A percentile compares a stretch with the other conserved stretches of the same genome.
Conservation (phyloP, 352 stramenopile genomes). For the Thalassiosira hispida region DNA sequence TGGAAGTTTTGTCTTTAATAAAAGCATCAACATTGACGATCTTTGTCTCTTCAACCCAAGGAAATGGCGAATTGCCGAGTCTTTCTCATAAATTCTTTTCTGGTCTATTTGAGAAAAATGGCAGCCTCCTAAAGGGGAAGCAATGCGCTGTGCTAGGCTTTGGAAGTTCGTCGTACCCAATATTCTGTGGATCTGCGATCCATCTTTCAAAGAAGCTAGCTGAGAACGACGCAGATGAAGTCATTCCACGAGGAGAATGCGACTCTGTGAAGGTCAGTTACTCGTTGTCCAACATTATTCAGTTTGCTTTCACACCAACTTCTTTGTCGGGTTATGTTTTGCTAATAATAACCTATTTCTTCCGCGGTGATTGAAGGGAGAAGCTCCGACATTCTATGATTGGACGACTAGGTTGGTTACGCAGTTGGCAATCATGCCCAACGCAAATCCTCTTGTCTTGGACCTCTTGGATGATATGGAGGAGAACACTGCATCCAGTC, state of each 20-base stretch:
- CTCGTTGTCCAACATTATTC: too few species aligned
- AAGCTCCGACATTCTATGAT: conserved; percentile 24
- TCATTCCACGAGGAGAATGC: conserved; percentile 35
- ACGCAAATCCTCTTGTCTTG: conserved; percentile 6
- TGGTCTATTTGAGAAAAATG: conserved; percentile 37
- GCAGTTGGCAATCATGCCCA: conserved; percentile 15
- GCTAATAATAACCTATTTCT: too few species aligned
- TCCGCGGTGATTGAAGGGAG: too few species aligned
- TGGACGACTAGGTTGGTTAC: conserved; percentile 28
- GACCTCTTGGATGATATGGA: conserved; percentile 21
- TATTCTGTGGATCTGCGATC: conserved; percentile 40
- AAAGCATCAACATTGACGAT: conserved; percentile 21
- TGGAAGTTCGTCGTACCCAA: conserved; percentile 33
- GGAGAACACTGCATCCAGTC: conserved; percentile 17
- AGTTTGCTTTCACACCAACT: too few species aligned
- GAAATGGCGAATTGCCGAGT: conserved; percentile 49
- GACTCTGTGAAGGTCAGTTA: conserved; percentile 51
- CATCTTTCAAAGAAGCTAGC: conserved; percentile 24
- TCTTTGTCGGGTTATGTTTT: too few species aligned
- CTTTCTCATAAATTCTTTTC: conserved; percentile 46
- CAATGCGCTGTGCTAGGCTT: conserved; percentile 44
- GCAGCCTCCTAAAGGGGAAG: conserved; percentile 18
- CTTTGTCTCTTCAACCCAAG: conserved; percentile 47
- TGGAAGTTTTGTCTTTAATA: conserved; percentile 18
- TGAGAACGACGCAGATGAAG: conserved; percentile 17